phyloP scores from a whole-genome alignment of 2,329 filamentous ascomycete genomes.

The Akanthomyces uredinophilus region DNA sequence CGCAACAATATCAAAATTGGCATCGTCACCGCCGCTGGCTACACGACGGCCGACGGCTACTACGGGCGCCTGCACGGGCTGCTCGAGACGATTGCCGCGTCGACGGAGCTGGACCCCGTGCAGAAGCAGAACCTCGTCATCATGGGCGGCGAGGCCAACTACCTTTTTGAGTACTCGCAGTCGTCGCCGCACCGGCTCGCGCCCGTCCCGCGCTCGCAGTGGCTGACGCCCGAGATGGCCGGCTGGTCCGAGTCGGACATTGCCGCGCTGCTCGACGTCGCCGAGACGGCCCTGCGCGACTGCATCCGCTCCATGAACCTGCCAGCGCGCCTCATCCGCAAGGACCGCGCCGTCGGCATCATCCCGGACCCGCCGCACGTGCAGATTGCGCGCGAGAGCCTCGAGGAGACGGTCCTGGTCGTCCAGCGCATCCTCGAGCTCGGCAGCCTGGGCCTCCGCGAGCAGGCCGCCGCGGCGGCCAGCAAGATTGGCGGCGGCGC shows the following conservation, averaged over 20 bases:
- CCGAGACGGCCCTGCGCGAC: conserved; percentile 76
- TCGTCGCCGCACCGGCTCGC: conserved; percentile 61
- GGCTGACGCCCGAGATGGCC: conserved; percentile 75
- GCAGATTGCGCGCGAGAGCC: conserved; percentile 76
- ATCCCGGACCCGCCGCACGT: conserved; percentile 58
- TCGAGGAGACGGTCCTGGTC: conserved; percentile 93
- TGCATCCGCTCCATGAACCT: conserved; percentile 76
- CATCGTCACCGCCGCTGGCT: conserved; percentile 94
- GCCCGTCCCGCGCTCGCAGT: conserved; percentile 60
- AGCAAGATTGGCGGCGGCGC: conserved; percentile 10
- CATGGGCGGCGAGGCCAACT: conserved; percentile 95
- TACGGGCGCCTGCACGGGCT: conserved; percentile 82
- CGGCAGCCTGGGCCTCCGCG: conserved; percentile 48
- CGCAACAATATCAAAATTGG: conserved; percentile 76
- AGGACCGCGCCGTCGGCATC: conserved; percentile 81
- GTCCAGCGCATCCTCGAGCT: conserved; percentile 90
- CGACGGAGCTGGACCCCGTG: conserved; percentile 52
- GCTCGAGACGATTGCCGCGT: conserved; percentile 67
- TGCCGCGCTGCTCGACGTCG: conserved; percentile 75
- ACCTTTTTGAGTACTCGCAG: conserved; percentile 75
- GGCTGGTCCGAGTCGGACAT: conserved; percentile 75
- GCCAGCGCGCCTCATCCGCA: conserved; percentile 74
- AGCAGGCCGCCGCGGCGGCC: conserved; percentile 24
- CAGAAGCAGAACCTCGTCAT: conserved; percentile 80
- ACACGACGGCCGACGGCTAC: conserved; percentile 82